phyloP scores from a whole-genome alignment of 345 rosid species.

The Citrus hindsii region DNA sequence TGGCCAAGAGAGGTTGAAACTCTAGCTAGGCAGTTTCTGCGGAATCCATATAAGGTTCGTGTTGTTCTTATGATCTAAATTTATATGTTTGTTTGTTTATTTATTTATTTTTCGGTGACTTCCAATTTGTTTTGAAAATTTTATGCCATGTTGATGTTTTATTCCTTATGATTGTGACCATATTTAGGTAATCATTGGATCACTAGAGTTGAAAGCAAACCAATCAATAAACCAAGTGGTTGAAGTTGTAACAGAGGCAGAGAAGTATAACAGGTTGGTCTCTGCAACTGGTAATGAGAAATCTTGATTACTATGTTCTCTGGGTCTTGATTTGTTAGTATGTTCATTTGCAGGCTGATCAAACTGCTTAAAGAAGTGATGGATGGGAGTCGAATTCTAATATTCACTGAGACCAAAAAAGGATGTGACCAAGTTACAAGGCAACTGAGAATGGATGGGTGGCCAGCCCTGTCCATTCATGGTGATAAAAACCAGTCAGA shows the following conservation, averaged over 20 bases:
- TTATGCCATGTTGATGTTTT: background rate
- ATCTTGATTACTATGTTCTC: background rate
- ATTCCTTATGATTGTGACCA: constrained; percentile 11
- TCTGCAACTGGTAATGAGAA: constrained; percentile 5
- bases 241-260: constrained; percentile 73
- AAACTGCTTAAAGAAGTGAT: constrained; percentile 68
- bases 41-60: constrained; percentile 81
- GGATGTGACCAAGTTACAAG: constrained; percentile 96
- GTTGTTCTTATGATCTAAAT: background rate
- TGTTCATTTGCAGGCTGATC: constrained; percentile 54
- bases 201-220: constrained; percentile 81
- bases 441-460: constrained; percentile 97
- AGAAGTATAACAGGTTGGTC: constrained; percentile 86
- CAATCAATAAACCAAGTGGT: constrained; percentile 87
- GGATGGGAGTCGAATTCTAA: constrained; percentile 84
- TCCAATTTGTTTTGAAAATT: background rate
- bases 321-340: background rate
- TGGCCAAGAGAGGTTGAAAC: constrained; percentile 96
- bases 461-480: constrained; percentile 97
- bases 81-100: background rate
- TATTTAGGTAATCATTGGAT: constrained; percentile 78
- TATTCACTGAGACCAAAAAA: constrained; percentile 89
- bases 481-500: constrained; percentile 95
- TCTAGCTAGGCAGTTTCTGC: constrained; percentile 84
- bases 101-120: constrained; percentile 1